phyloP scores from a whole-genome alignment of 2,329 filamentous ascomycete species.

The Diaporthe velutina region DNA sequence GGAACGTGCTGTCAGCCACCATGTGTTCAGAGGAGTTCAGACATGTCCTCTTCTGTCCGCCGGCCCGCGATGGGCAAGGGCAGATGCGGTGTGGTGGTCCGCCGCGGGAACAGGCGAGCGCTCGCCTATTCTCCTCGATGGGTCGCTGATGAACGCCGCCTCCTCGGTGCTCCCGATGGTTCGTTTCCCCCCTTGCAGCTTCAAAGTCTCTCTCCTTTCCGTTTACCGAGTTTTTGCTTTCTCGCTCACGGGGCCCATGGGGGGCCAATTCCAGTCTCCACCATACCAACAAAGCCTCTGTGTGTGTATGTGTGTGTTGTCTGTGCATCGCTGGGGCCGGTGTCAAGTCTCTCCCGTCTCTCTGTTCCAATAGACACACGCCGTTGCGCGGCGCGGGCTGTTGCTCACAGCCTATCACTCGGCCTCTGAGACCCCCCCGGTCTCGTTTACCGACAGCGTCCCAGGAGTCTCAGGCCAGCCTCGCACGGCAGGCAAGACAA shows the following conservation, averaged over 20 bases:
- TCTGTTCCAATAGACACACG: constrained; percentile 28
- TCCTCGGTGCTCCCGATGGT: constrained; percentile 35
- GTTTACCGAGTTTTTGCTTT: constrained; percentile 4
- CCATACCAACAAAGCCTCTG: constrained; percentile 2
- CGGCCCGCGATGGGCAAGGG: background rate
- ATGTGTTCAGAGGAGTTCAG: constrained; percentile 18
- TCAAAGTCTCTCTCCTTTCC: background rate
- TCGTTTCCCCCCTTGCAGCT: constrained; percentile 23
- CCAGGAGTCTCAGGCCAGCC: constrained; percentile 7
- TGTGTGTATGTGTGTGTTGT: constrained; percentile 29
- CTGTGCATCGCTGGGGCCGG: constrained; percentile 35
- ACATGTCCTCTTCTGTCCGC: background rate
- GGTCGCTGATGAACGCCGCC: constrained; percentile 28
- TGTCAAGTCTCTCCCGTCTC: constrained; percentile 12
- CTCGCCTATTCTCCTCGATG: constrained; percentile 33
- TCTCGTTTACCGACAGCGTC: background rate
- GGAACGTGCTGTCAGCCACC: constrained; percentile 37
- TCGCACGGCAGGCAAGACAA: constrained; percentile 29
- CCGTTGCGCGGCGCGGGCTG: constrained; percentile 12
- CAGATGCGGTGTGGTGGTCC: constrained; percentile 20
- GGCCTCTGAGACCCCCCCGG: background rate
- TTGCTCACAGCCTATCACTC: background rate
- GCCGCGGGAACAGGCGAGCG: constrained; percentile 28
- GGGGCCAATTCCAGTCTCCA: constrained; percentile 12
- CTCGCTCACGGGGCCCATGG: constrained; percentile 3